These are phyloP conservation scores for Meyerozyma athensensis DNA, from an alignment of 1,139 yeast species.

Conservation along the genomic window DNA sequence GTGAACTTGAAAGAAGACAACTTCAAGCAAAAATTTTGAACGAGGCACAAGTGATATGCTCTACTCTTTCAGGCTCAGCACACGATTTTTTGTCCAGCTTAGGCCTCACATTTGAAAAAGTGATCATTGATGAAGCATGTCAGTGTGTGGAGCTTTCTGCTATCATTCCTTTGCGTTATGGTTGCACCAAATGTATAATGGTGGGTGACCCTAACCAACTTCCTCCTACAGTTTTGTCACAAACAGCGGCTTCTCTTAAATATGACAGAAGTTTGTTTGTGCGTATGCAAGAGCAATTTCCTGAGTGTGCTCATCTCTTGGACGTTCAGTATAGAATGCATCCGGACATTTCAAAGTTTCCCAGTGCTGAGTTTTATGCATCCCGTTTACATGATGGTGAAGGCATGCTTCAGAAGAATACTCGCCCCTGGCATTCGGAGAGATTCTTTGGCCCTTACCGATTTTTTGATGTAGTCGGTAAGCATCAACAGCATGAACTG, in stretches of 20 bases:
- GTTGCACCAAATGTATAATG: conserved; percentile 88
- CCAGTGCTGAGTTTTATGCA: conserved; percentile 76
- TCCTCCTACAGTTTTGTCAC: conserved; percentile 97
- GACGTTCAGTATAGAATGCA: conserved; percentile 99
- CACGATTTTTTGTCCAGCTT: conserved; percentile 77
- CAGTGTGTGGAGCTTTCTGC: conserved; percentile 95
- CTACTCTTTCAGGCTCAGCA: conserved; percentile 93
- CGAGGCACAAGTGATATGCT: conserved; percentile 83
- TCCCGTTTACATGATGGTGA: conserved; percentile 74
- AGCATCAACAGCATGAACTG: conserved; percentile 57
- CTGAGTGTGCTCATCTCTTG: conserved; percentile 62
- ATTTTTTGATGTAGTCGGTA: conserved; percentile 67
- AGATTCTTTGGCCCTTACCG: conserved; percentile 63
- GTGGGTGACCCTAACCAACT: conserved; percentile 99
- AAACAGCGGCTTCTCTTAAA: conserved; percentile 56
- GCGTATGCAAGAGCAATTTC: conserved; percentile 74
- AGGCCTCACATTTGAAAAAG: conserved; percentile 83
- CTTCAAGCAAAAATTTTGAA: conserved; percentile 68
- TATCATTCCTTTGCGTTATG: conserved; percentile 87
- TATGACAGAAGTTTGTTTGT: conserved; percentile 94
- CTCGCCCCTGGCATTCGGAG: conserved; percentile 70
- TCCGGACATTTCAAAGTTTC: conserved; percentile 83
- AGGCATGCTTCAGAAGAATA: conserved; percentile 53
- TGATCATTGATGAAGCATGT: conserved; percentile 95
- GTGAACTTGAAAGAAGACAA: conserved; percentile 74